These are phyloP conservation scores for Macadamia integrifolia DNA, from an alignment of 164 flowering plant genomes.

Conservation along the genomic window DNA sequence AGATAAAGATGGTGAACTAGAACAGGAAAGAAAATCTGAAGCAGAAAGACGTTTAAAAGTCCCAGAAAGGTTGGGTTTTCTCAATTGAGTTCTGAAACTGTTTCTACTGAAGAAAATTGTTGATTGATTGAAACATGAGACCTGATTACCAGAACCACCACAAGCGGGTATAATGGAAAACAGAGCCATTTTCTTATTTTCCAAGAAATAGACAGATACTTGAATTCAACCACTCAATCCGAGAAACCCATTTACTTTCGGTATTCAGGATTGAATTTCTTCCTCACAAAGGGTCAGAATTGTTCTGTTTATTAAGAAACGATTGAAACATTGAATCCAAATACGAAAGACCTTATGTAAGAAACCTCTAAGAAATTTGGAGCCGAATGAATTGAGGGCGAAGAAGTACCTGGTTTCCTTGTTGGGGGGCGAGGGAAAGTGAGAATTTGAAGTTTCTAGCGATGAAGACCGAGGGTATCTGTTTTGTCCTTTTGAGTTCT, in stretches of 20 bases:
- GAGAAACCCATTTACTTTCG: constrained; percentile 6
- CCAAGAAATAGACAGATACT: constrained; percentile 5
- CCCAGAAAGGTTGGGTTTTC: constrained; percentile 21
- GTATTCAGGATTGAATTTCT: not conserved
- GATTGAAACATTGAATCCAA: not conserved
- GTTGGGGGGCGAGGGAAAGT: too few relatives aligned
- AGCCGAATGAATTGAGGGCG: too few relatives aligned
- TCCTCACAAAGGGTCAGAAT: not conserved
- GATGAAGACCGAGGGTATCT: too few relatives aligned
- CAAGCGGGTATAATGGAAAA: constrained; percentile 29
- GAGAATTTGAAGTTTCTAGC: too few relatives aligned
- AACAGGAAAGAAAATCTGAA: constrained; percentile 14
- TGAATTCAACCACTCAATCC: constrained; percentile 1
- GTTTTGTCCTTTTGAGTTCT: too few relatives aligned
- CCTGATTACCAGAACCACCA: constrained; percentile 25
- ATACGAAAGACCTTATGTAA: too few relatives aligned
- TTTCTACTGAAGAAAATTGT: constrained; percentile 10
- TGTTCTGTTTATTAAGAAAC: not conserved
- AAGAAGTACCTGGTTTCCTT: too few relatives aligned
- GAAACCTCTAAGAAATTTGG: too few relatives aligned
- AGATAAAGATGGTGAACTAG: constrained; percentile 18
- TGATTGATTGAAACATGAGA: constrained; percentile 19
- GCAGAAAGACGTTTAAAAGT: constrained; percentile 13
- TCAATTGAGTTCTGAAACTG: constrained; percentile 14
- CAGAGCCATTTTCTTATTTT: constrained; percentile 25